Percentiles rank a stretch among this genome's conserved stretches.
phyloP scores from a whole-genome alignment of 495 filamentous ascomycete species.

The Pseudevernia furfuracea region DNA sequence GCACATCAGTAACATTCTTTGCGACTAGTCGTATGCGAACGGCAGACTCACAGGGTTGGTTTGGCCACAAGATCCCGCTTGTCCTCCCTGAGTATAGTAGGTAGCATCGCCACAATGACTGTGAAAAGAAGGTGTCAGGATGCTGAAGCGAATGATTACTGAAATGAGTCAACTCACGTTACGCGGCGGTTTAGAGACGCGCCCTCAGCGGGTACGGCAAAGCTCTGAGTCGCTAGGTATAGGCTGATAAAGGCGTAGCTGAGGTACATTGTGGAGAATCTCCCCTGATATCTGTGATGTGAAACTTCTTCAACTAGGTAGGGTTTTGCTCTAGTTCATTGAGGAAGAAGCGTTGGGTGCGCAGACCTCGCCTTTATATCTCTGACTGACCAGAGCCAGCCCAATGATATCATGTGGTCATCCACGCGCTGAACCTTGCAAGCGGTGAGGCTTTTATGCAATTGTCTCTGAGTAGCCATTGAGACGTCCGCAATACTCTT shows the following conservation, averaged over 20 bases:
- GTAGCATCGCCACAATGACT: slow-evolving; percentile 27
- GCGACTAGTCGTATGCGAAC: background rate
- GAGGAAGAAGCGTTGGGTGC: background rate
- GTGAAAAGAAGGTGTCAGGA: background rate
- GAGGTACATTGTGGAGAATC: slow-evolving; percentile 6
- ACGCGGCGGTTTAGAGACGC: slow-evolving; percentile 6
- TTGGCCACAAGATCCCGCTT: slow-evolving; percentile 29
- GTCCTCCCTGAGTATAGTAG: slow-evolving; percentile 28
- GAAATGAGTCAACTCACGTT: slow-evolving; percentile 2
- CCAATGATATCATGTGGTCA: background rate
- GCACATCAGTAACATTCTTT: background rate
- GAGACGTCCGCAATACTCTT: too few species aligned
- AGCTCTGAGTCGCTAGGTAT: background rate
- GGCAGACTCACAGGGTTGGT: slow-evolving; percentile 13
- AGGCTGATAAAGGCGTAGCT: slow-evolving; percentile 4
- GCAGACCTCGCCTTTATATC: background rate
- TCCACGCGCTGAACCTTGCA: background rate
- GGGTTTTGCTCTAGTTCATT: background rate
- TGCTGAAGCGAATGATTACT: background rate
- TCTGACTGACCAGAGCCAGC: background rate
- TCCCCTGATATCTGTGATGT: background rate
- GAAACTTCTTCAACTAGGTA: background rate
- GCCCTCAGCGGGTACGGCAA: slow-evolving; percentile 1
- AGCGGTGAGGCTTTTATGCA: too few species aligned
- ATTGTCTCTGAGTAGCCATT: too few species aligned